Percentiles rank a stretch among this genome's conserved stretches.
These are phyloP conservation scores for Aspergillus sp. DNA, from an alignment of 2,329 filamentous ascomycete genomes.

Conservation along the genomic window DNA sequence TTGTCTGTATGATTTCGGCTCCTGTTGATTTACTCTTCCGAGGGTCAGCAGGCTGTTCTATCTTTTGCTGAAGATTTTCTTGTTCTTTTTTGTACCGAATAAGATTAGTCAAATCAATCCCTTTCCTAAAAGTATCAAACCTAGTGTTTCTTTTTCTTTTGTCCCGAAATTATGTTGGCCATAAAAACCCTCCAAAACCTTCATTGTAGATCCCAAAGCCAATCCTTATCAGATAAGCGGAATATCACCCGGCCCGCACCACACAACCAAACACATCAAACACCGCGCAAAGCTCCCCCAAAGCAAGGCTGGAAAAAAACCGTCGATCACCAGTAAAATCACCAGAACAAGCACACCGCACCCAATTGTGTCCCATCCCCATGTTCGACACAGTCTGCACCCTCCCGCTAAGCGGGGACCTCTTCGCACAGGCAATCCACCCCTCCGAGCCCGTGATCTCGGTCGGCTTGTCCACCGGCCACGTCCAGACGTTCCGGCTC, in stretches of 20 bases:
- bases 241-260: slow-evolving; percentile 25
- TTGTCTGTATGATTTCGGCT: neutral
- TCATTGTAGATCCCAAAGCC: neutral
- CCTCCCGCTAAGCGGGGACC: slow-evolving; percentile 77
- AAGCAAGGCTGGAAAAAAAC: slow-evolving; percentile 4
- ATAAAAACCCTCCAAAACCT: neutral
- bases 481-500: slow-evolving; percentile 80
- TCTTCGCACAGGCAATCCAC: slow-evolving; percentile 87
- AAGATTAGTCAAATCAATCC: neutral
- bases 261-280: slow-evolving; percentile 7
- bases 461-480: slow-evolving; percentile 79
- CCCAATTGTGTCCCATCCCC: slow-evolving; percentile 14
- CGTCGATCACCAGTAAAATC: neutral
- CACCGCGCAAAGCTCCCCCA: neutral
- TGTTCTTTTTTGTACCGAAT: neutral
- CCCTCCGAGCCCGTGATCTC: slow-evolving; percentile 80
- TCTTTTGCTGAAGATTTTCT: neutral
- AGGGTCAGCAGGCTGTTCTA: neutral
- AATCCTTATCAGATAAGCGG: slow-evolving; percentile 10
- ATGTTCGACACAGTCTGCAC: slow-evolving; percentile 95
- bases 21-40: neutral
- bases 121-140: neutral
- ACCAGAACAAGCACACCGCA: neutral
- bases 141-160: neutral
- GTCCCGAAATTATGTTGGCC: neutral